A percentile compares a stretch with the other conserved stretches of the same genome.
phyloP scores from a whole-genome alignment of 257 asterid genomes.

The Linderniella brevidens region DNA sequence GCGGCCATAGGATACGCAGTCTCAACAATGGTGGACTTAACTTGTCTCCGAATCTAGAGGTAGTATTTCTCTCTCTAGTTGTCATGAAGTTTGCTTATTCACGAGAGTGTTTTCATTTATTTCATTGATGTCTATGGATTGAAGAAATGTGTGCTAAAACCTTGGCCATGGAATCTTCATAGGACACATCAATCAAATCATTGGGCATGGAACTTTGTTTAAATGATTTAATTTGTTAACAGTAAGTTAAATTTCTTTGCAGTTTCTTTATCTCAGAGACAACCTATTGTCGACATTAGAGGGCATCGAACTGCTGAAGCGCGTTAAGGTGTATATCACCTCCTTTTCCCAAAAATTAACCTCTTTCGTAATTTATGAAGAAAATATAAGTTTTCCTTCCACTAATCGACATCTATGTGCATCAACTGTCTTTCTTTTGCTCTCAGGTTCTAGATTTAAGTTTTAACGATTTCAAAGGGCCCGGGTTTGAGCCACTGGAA shows the following conservation, averaged over 20 bases:
- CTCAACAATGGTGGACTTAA: constrained; percentile 60
- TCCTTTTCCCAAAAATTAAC: constrained; percentile 9
- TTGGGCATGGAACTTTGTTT: not conserved
- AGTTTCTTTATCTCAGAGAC: constrained; percentile 99
- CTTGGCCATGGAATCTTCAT: not conserved
- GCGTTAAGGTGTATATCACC: constrained; percentile 64
- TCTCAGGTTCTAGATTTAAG: constrained; percentile 95
- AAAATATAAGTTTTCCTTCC: constrained; percentile 4
- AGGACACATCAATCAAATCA: too few species aligned
- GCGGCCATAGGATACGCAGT: constrained; percentile 84
- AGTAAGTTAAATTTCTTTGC: constrained; percentile 18
- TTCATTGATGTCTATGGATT: not conserved
- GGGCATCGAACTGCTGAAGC: constrained; percentile 74
- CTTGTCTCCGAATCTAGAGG: constrained; percentile 83
- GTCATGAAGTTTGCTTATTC: constrained; percentile 4
- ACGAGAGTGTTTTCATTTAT: not conserved
- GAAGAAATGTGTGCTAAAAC: not conserved
- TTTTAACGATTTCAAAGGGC: constrained; percentile 96
- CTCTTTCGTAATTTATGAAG: constrained; percentile 6
- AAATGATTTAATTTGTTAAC: not conserved
- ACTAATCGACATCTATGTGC: constrained; percentile 3
- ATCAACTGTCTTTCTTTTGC: constrained; percentile 12
- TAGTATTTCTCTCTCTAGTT: constrained; percentile 13
- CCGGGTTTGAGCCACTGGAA: constrained; percentile 93
- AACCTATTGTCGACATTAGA: constrained; percentile 81